A percentile compares a stretch with the other conserved stretches of the same genome.
Evolutionary conservation across 371 early-diverging fungal genomes (phyloP).

Genomic region (Mortierella sp.): DNA sequence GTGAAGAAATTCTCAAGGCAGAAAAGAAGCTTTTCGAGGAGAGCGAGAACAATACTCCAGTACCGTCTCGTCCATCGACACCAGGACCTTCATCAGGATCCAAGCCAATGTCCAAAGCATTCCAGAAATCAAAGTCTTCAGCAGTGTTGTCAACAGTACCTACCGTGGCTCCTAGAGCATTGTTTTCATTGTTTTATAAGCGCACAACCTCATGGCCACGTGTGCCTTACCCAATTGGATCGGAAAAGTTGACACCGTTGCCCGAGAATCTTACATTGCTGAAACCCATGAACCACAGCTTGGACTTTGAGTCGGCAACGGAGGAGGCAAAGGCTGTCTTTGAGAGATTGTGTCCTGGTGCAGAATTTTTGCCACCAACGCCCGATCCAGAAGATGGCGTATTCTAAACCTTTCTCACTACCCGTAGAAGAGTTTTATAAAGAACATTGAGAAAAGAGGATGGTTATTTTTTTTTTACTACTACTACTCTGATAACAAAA

Average conservation of each 20-base stretch:
- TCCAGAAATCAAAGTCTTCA: slow-evolving; percentile 38
- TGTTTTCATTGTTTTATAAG: slow-evolving; percentile 63
- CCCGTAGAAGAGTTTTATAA: not conserved
- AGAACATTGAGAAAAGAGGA: not conserved
- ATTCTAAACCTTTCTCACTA: not conserved
- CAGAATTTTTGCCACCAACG: slow-evolving; percentile 68
- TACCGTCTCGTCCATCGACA: slow-evolving; percentile 44
- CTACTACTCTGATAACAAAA: too few species aligned
- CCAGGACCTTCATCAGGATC: slow-evolving; percentile 19
- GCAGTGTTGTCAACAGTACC: slow-evolving; percentile 14
- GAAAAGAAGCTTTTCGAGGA: slow-evolving; percentile 57
- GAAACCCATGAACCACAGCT: slow-evolving; percentile 58
- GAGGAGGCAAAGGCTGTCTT: slow-evolving; percentile 65
- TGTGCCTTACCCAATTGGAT: slow-evolving; percentile 46
- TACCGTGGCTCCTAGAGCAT: slow-evolving; percentile 19
- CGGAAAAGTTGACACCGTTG: slow-evolving; percentile 45
- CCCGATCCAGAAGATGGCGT: slow-evolving; percentile 60
- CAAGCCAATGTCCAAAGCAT: slow-evolving; percentile 25
- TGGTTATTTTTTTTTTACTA: too few species aligned
- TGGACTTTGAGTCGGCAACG: slow-evolving; percentile 65
- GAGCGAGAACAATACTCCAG: slow-evolving; percentile 19
- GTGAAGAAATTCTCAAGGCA: slow-evolving; percentile 48
- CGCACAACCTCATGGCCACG: slow-evolving; percentile 58
- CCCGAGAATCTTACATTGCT: slow-evolving; percentile 63
- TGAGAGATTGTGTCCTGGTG: slow-evolving; percentile 61